A percentile compares a stretch with the other conserved stretches of the same genome.
Evolutionary conservation across 106 monocot genomes (phyloP).

Genomic region (Dioscorea zingiberensis): DNA sequence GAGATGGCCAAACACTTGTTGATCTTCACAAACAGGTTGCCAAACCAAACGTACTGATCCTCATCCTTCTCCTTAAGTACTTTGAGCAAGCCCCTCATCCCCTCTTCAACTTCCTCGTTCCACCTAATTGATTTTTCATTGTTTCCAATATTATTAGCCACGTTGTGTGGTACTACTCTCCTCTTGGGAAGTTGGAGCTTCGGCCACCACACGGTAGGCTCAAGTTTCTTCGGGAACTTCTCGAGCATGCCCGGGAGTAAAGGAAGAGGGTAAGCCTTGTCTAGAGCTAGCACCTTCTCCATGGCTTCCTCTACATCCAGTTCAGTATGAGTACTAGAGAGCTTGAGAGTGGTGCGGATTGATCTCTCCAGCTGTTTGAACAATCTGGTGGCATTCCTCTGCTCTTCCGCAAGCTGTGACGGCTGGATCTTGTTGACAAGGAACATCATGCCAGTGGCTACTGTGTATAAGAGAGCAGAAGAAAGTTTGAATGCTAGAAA

Average conservation of each 20-base stretch:
- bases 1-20: conserved; percentile 53
- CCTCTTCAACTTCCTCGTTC: conserved; percentile 44
- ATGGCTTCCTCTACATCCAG: conserved; percentile 41
- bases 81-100: conserved; percentile 41
- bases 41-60: conserved; percentile 35
- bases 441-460: conserved; percentile 33
- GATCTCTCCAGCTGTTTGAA: conserved; percentile 61
- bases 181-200: background rate
- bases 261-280: conserved; percentile 72
- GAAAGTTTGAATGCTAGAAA: conserved; percentile 37
- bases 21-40: conserved; percentile 27
- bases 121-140: conserved; percentile 54
- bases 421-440: conserved; percentile 81
- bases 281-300: conserved; percentile 62
- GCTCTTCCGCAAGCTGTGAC: conserved; percentile 89
- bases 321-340: background rate
- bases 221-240: conserved; percentile 61
- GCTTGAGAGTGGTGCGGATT: conserved; percentile 22
- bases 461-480: conserved; percentile 29
- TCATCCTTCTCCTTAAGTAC: conserved; percentile 53
- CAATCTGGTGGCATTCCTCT: conserved; percentile 64
- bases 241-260: conserved; percentile 73
- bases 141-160: background rate
- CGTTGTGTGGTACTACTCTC: background rate
- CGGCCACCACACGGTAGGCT: conserved; percentile 84